These are phyloP conservation scores for Acanthochlamys bracteata DNA, from an alignment of 106 monocot genomes.

Conservation along the genomic window DNA sequence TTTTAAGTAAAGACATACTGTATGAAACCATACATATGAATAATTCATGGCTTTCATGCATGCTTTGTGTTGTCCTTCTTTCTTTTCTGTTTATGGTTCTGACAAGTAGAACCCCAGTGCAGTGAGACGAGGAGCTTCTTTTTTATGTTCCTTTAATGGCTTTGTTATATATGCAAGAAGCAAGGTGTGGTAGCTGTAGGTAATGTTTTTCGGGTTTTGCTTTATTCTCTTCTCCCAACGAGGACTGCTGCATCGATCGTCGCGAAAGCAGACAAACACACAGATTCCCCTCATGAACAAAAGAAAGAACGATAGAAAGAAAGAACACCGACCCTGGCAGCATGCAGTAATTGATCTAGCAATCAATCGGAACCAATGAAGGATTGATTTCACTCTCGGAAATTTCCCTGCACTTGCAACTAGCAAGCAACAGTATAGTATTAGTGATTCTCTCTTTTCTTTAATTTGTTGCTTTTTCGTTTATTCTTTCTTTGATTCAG, in stretches of 20 bases:
- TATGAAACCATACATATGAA: too few species aligned
- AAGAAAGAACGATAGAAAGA: too few species aligned
- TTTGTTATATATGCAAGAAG: neutral
- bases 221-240: slow-evolving; percentile 27
- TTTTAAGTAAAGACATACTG: too few species aligned
- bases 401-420: neutral
- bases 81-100: neutral
- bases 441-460: slow-evolving; percentile 2
- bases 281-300: slow-evolving; percentile 40
- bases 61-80: neutral
- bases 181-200: neutral
- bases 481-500: slow-evolving; percentile 5
- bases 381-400: neutral
- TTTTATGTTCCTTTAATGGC: slow-evolving; percentile 1
- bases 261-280: slow-evolving; percentile 28
- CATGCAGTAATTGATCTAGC: neutral
- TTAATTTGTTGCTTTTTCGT: neutral
- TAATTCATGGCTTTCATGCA: too few species aligned
- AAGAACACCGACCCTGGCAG: neutral
- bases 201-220: slow-evolving; percentile 1
- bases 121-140: neutral
- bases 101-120: neutral
- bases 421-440: too few species aligned
- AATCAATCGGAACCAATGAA: too few species aligned
- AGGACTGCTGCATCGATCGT: slow-evolving; percentile 19